Base-by-base conservation (phyloP, 2,329 filamentous ascomycete species). In the Hymenoscyphus infarciens region DNA sequence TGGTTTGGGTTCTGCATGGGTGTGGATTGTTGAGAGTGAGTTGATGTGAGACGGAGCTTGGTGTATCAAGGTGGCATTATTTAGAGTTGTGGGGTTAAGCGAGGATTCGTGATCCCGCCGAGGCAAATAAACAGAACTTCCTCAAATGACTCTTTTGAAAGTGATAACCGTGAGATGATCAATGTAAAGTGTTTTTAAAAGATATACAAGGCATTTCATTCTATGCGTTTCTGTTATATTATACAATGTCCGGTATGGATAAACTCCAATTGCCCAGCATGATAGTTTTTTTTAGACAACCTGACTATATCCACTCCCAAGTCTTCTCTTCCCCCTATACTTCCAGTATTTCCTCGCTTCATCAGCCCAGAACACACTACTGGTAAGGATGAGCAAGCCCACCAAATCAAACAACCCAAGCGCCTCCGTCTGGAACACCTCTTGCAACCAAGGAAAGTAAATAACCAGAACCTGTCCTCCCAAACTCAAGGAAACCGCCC, bases 361-460 rank as follows among this genome's bases (percentile, higher is more conserved):
- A 76, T 99, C 95, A 13, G 87, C 92, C 91, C 92, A 98, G 76
- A 99, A 96, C 31, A 99, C 95, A 58, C 85, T 87, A 78, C 93
- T 98, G 65, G 93, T 90, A 64, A 99, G 80, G 55, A 86, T 74
- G 31, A 94, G 71, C 69, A 99, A 79, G 63, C 86, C 80, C 49
- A 92, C 72, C 61, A 98, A 76, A 79, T 99, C 95, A 64, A 83
- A 79, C 8, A 93, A 74, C 0, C 85, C 80, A 60, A 99, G 77
- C 0, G 90, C 88, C 76, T 99, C 95, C 0, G 95, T 99, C 79
- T 99, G 95, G 78, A 99, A 99, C 5, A 98, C 88, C 59, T 90
- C 85, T 77, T 99, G 95, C 70, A 99, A 79, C 79, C 92, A 93
- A 10, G 95, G 95, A 67, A 98, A 87, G 76, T 98, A 99, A 60